These are phyloP conservation scores for Clavariopsis aquatica DNA, from an alignment of 495 filamentous ascomycete species.

Conservation along the genomic window DNA sequence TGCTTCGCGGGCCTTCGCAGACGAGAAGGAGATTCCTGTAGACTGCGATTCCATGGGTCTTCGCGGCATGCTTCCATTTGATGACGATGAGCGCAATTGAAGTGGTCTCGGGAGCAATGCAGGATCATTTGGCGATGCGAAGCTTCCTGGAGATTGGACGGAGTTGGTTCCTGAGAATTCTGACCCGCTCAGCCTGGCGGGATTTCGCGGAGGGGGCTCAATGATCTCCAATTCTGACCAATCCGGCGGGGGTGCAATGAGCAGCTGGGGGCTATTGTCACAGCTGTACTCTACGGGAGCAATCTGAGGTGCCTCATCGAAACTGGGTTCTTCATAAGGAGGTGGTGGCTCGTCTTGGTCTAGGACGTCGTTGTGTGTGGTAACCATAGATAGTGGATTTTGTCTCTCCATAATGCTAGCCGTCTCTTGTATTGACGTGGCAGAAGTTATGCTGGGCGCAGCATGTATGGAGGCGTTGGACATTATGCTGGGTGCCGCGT, in stretches of 20 bases:
- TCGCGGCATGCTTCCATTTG: background rate
- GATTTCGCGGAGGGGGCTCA: conserved; percentile 18
- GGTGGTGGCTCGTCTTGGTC: conserved; percentile 33
- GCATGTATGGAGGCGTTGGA: background rate
- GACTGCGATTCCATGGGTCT: background rate
- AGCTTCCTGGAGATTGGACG: conserved; percentile 4
- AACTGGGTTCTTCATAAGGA: conserved; percentile 24
- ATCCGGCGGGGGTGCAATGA: conserved; percentile 1
- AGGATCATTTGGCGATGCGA: background rate
- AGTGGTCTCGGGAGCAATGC: conserved; percentile 13
- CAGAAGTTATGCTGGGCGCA: conserved; percentile 7
- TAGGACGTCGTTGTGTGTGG: conserved; percentile 1
- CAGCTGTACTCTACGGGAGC: conserved; percentile 30
- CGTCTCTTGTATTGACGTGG: conserved; percentile 2
- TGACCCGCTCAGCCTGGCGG: background rate
- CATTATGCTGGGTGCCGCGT: background rate
- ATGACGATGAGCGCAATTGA: conserved; percentile 7
- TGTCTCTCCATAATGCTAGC: conserved; percentile 5
- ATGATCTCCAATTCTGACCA: conserved; percentile 9
- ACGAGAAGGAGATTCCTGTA: conserved; percentile 7
- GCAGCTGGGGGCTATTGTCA: conserved; percentile 32
- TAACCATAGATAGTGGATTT: conserved; percentile 3
- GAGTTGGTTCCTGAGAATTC: background rate
- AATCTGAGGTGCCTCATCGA: conserved; percentile 18
- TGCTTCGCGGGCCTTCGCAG: conserved; percentile 34